These are phyloP conservation scores for Apophysomyces variabilis DNA, from an alignment of 371 early-diverging fungal species.

Conservation along the genomic window DNA sequence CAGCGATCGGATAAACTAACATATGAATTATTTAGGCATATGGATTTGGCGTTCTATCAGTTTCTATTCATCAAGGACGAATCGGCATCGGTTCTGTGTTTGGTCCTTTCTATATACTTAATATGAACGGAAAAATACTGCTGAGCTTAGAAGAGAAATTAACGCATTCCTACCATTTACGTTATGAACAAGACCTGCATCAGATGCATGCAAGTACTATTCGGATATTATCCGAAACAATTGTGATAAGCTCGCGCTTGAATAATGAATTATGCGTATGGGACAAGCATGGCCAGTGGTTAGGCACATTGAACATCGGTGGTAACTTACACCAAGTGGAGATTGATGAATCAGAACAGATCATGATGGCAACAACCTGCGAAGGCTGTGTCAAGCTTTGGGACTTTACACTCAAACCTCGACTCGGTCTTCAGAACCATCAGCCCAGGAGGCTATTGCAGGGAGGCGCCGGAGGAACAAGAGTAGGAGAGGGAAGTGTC, in stretches of 20 bases:
- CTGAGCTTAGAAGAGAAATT: background rate
- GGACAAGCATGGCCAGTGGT: background rate
- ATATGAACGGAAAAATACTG: background rate
- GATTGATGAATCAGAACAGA: constrained; percentile 5
- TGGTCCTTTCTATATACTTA: constrained; percentile 14
- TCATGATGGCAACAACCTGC: constrained; percentile 16
- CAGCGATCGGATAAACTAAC: background rate
- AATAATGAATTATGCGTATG: constrained; percentile 8
- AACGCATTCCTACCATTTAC: constrained; percentile 2
- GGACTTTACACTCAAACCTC: constrained; percentile 14
- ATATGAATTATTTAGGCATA: background rate
- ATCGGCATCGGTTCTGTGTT: constrained; percentile 12
- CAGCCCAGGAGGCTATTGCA: constrained; percentile 13
- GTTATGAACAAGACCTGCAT: constrained; percentile 12
- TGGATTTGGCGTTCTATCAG: constrained; percentile 10
- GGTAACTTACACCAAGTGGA: constrained; percentile 13
- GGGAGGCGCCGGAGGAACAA: constrained; percentile 12
- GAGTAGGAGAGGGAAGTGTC: constrained; percentile 16
- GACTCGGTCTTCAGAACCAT: constrained; percentile 2
- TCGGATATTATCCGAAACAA: constrained; percentile 9
- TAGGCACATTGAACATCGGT: constrained; percentile 3
- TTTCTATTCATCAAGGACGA: constrained; percentile 9
- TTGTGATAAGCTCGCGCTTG: constrained; percentile 12
- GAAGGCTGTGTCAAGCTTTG: constrained; percentile 12
- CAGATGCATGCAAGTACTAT: constrained; percentile 12